These are phyloP conservation scores for Anthracocystis walkeri DNA, from an alignment of 1,284 basidiomycete genomes.

Conservation along the genomic window DNA sequence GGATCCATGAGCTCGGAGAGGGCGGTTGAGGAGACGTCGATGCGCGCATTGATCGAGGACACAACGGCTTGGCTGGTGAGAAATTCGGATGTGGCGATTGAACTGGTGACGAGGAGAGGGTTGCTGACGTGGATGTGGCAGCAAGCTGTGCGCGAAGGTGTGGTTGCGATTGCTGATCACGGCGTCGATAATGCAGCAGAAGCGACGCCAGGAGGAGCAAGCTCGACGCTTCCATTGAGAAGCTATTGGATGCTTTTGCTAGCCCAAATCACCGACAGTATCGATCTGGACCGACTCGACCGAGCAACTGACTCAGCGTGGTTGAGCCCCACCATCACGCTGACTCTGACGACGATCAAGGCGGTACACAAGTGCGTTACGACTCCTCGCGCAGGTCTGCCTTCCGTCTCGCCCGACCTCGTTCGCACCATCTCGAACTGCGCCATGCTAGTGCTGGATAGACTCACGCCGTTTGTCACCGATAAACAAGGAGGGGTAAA, in stretches of 20 bases:
- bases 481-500: background rate
- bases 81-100: constrained; percentile 43
- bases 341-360: constrained; percentile 17
- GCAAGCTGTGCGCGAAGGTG: constrained; percentile 39
- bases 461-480: constrained; percentile 15
- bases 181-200: background rate
- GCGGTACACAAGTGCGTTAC: constrained; percentile 23
- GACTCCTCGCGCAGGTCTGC: background rate
- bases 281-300: constrained; percentile 44
- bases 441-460: constrained; percentile 18
- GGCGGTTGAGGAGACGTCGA: constrained; percentile 35
- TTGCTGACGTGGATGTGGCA: constrained; percentile 57
- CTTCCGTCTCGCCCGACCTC: constrained; percentile 12
- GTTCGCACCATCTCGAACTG: constrained; percentile 18
- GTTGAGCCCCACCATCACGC: constrained; percentile 16
- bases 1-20: constrained; percentile 15
- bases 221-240: background rate
- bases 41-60: constrained; percentile 41
- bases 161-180: constrained; percentile 23
- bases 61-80: constrained; percentile 35
- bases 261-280: constrained; percentile 17
- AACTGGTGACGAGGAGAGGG: constrained; percentile 48
- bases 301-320: constrained; percentile 31
- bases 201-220: background rate
- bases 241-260: constrained; percentile 28